Evolutionary conservation across 257 asterid species (phyloP).

Genomic region (Capsicum rhomboideum): DNA sequence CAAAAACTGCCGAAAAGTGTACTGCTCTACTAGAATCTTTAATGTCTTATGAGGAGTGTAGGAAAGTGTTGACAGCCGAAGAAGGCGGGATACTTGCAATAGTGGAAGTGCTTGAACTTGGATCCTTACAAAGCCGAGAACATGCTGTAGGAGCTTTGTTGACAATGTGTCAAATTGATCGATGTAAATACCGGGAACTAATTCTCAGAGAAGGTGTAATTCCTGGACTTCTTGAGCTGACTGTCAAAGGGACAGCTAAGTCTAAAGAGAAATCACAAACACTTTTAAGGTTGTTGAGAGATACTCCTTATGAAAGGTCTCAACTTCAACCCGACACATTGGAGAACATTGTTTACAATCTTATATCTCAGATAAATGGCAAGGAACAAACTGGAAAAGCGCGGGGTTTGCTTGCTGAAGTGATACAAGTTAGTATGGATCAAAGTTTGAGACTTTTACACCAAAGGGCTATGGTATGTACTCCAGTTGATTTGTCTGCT

Average conservation of each 20-base stretch:
- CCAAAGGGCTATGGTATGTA: conserved; percentile 51
- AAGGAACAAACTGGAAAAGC: conserved; percentile 76
- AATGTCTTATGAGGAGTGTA: conserved; percentile 59
- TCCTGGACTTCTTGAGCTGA: conserved; percentile 91
- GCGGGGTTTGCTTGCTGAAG: conserved; percentile 76
- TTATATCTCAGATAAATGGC: conserved; percentile 67
- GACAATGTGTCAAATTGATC: conserved; percentile 66
- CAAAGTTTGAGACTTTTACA: conserved; percentile 77
- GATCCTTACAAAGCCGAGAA: conserved; percentile 70
- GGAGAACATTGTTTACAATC: conserved; percentile 61
- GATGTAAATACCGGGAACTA: conserved; percentile 62
- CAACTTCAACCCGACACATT: conserved; percentile 63
- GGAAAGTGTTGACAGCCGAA: conserved; percentile 53
- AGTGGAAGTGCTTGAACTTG: conserved; percentile 76
- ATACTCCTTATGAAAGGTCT: conserved; percentile 62
- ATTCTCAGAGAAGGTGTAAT: conserved; percentile 87
- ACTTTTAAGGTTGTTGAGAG: conserved; percentile 59
- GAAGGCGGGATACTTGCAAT: conserved; percentile 88
- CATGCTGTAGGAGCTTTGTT: conserved; percentile 78
- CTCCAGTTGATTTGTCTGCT: conserved; percentile 47
- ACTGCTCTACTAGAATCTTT: conserved; percentile 62
- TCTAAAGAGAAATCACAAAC: conserved; percentile 63
- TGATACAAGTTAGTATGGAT: conserved; percentile 96
- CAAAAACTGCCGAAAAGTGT: conserved; percentile 66
- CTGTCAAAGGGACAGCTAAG: conserved; percentile 75